Conservation (phyloP, 495 filamentous ascomycete genomes). For the Chaetomium fimeti region DNA sequence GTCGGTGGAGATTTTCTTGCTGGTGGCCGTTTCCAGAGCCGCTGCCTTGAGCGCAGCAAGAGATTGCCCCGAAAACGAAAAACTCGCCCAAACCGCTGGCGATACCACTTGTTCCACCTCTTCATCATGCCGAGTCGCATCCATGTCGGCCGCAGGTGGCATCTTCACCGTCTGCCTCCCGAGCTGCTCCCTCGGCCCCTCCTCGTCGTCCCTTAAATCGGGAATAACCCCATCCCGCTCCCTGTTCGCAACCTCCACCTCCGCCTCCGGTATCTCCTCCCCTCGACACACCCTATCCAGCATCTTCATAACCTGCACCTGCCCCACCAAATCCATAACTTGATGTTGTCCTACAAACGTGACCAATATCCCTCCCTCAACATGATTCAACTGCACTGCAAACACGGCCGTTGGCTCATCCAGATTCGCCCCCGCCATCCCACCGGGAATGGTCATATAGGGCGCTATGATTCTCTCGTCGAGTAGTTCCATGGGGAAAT, state of each 20-base stretch:
- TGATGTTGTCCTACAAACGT: conserved; percentile 51
- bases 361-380: conserved; percentile 51
- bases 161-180: conserved; percentile 37
- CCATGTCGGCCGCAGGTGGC: background rate
- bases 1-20: conserved; percentile 43
- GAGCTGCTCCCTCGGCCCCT: conserved; percentile 37
- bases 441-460: conserved; percentile 44
- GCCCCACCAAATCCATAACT: conserved; percentile 55
- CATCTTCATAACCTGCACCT: conserved; percentile 49
- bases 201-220: conserved; percentile 37
- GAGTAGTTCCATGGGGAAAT: conserved; percentile 55
- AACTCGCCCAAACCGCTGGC: conserved; percentile 42
- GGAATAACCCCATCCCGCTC: conserved; percentile 44
- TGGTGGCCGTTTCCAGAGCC: conserved; percentile 36
- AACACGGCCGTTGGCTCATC: conserved; percentile 40
- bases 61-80: conserved; percentile 37
- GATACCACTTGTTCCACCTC: no score
- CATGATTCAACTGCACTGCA: conserved; percentile 53
- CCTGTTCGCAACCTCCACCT: conserved; percentile 49
- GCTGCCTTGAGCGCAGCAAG: conserved; percentile 45
- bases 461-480: conserved; percentile 51
- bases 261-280: conserved; percentile 46
- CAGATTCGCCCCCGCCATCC: conserved; percentile 19
- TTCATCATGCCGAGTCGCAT: no score
- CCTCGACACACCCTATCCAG: conserved; percentile 54